A percentile compares a stretch with the other conserved stretches of the same genome.
These are phyloP conservation scores for Nigrograna mackinnonii DNA, from an alignment of 2,329 filamentous ascomycete genomes.

Conservation along the genomic window DNA sequence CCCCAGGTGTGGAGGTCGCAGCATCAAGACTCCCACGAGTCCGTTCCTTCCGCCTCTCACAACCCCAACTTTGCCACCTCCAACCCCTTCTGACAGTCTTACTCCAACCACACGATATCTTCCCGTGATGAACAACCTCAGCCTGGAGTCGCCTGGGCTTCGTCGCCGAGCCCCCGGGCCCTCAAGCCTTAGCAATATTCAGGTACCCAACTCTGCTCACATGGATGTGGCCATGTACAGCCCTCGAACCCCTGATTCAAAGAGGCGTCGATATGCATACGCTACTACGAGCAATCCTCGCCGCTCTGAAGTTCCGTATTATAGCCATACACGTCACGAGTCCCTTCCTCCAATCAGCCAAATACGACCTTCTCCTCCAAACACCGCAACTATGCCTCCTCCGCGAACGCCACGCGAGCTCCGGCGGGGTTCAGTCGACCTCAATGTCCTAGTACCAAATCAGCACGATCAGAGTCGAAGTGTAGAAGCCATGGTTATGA, in stretches of 20 bases:
- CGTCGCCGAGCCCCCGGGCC: constrained; percentile 26
- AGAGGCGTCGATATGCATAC: constrained; percentile 37
- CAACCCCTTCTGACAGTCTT: constrained; percentile 31
- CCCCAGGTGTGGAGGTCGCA: constrained; percentile 71
- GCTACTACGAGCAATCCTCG: constrained; percentile 54
- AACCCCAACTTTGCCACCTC: constrained; percentile 45
- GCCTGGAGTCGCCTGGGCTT: constrained; percentile 38
- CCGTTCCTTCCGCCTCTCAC: constrained; percentile 53
- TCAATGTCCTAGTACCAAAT: constrained; percentile 23
- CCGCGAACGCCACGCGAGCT: constrained; percentile 34
- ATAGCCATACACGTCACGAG: constrained; percentile 33
- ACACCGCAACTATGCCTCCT: constrained; percentile 35
- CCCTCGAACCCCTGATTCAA: constrained; percentile 36
- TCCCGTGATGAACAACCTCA: constrained; percentile 44
- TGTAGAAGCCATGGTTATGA: constrained; percentile 74
- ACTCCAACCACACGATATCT: constrained; percentile 38
- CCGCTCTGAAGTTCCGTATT: constrained; percentile 59
- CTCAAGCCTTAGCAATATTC: constrained; percentile 31
- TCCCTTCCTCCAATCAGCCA: constrained; percentile 35
- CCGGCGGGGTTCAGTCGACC: constrained; percentile 21
- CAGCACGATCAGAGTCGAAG: constrained; percentile 49
- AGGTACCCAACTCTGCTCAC: constrained; percentile 23
- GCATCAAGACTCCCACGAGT: constrained; percentile 65
- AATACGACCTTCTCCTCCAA: constrained; percentile 33
- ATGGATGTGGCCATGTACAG: constrained; percentile 30